Conservation (phyloP, 352 stramenopile genomes). For the Phytophthora fragariae region DNA sequence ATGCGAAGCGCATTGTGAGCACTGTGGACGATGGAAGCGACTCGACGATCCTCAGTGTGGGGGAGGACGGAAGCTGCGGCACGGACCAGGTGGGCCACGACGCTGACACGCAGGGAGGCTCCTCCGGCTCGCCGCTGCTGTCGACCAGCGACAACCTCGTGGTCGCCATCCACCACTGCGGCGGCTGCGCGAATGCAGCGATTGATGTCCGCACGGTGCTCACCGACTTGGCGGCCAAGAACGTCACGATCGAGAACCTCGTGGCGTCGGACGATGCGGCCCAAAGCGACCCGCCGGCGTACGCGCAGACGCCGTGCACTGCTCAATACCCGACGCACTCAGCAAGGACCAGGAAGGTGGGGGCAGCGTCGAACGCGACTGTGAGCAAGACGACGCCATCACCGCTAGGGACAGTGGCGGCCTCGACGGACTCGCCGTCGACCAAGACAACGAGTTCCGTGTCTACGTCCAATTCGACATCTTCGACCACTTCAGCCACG, state of each 20-base stretch:
- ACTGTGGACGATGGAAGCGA: constrained; percentile 43
- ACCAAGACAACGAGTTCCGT: neutral
- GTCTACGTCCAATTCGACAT: neutral
- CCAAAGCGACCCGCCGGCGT: constrained; percentile 19
- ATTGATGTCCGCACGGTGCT: constrained; percentile 54
- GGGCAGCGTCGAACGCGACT: constrained; percentile 4
- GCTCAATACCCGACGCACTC: constrained; percentile 13
- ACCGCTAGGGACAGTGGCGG: neutral
- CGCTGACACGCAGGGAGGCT: constrained; percentile 54
- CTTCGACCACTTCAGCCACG: neutral
- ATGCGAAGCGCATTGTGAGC: constrained; percentile 61
- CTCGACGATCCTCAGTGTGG: constrained; percentile 43
- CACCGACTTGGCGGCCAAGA: constrained; percentile 42
- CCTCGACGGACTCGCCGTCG: neutral
- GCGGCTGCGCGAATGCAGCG: constrained; percentile 54
- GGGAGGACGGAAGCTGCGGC: constrained; percentile 41
- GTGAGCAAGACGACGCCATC: constrained; percentile 4
- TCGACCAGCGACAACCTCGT: constrained; percentile 54
- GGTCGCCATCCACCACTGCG: constrained; percentile 65
- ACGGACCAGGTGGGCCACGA: constrained; percentile 52
- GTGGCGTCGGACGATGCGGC: constrained; percentile 22
- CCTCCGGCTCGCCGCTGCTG: constrained; percentile 59
- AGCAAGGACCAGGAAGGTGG: neutral
- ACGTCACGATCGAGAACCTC: constrained; percentile 49
- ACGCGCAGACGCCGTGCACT: constrained; percentile 31